phyloP scores from a whole-genome alignment of 192 early-diverging fungal genomes.

The Spinellus fusiger region DNA sequence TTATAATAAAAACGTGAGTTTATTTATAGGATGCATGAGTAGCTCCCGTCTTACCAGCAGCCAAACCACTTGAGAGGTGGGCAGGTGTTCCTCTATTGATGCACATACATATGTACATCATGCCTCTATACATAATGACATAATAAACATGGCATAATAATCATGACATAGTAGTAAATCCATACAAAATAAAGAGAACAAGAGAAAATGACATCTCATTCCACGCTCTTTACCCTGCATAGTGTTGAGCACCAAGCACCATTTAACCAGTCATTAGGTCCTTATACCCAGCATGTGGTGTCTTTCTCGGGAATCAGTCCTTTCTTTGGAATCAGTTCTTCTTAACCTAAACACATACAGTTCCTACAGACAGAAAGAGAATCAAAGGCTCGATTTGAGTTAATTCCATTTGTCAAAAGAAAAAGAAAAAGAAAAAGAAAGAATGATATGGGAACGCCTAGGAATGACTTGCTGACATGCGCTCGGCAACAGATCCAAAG shows the following conservation, averaged over 20 bases:
- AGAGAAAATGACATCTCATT: background rate
- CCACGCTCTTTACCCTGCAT: conserved; percentile 49
- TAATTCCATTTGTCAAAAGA: too few species aligned
- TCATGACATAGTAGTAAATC: too few species aligned
- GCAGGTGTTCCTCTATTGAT: conserved; percentile 70
- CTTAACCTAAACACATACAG: conserved; percentile 57
- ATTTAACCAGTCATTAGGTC: conserved; percentile 70
- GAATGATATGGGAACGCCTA: background rate
- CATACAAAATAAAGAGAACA: too few species aligned
- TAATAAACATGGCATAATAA: too few species aligned
- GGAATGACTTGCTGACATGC: conserved; percentile 51
- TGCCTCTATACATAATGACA: too few species aligned
- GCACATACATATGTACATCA: background rate
- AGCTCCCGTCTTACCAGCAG: conserved; percentile 43
- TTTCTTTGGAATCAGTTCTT: background rate
- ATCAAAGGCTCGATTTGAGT: conserved; percentile 42
- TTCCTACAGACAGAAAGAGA: conserved; percentile 62
- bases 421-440: conserved; percentile 1
- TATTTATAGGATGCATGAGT: too few species aligned
- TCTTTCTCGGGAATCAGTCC: conserved; percentile 29
- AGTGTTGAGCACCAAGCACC: conserved; percentile 74
- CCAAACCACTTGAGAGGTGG: conserved; percentile 73
- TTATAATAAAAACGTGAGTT: too few species aligned
- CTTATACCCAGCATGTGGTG: conserved; percentile 82
- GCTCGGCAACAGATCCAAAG: conserved; percentile 66